A percentile compares a stretch with the other conserved stretches of the same genome.
phyloP scores from a whole-genome alignment of 2,329 filamentous ascomycete species.

The Pseudopithomyces maydicus region DNA sequence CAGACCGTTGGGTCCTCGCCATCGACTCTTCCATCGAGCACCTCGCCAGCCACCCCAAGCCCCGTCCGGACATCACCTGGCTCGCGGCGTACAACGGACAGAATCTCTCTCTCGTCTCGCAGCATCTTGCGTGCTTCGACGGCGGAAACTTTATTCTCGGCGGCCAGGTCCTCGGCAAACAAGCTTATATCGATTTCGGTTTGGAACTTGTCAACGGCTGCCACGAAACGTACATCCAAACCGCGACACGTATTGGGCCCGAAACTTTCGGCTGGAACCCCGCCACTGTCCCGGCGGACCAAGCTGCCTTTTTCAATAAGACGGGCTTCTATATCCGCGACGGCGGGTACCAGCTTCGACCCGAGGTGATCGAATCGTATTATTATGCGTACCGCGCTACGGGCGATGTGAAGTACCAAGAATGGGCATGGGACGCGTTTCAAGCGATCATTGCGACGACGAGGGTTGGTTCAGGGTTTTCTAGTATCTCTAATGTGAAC shows the following conservation, averaged over 20 bases:
- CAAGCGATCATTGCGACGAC: constrained; percentile 68
- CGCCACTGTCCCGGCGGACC: constrained; percentile 36
- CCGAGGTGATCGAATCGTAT: constrained; percentile 81
- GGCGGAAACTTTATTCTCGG: constrained; percentile 86
- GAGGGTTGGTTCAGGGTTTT: constrained; percentile 69
- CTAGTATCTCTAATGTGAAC: constrained; percentile 70
- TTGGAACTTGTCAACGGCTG: constrained; percentile 74
- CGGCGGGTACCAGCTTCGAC: constrained; percentile 69
- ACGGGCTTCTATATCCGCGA: constrained; percentile 74
- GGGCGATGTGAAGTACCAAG: constrained; percentile 74
- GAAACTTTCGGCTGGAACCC: constrained; percentile 58
- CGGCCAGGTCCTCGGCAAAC: constrained; percentile 68
- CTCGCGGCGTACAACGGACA: constrained; percentile 62
- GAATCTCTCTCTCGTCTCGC: constrained; percentile 43
- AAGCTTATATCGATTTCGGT: constrained; percentile 75
- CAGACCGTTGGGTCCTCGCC: constrained; percentile 74
- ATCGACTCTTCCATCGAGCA: constrained; percentile 76
- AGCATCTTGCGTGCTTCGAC: constrained; percentile 75
- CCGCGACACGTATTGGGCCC: constrained; percentile 76
- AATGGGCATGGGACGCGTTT: constrained; percentile 85
- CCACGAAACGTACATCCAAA: constrained; percentile 72
- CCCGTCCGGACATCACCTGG: constrained; percentile 74
- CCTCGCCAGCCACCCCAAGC: constrained; percentile 69
- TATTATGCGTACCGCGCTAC: constrained; percentile 89
- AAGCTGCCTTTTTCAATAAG: constrained; percentile 64